Evolutionary conservation across 2,329 filamentous ascomycete genomes (phyloP).

Genomic region (Penicillium sp.): DNA sequence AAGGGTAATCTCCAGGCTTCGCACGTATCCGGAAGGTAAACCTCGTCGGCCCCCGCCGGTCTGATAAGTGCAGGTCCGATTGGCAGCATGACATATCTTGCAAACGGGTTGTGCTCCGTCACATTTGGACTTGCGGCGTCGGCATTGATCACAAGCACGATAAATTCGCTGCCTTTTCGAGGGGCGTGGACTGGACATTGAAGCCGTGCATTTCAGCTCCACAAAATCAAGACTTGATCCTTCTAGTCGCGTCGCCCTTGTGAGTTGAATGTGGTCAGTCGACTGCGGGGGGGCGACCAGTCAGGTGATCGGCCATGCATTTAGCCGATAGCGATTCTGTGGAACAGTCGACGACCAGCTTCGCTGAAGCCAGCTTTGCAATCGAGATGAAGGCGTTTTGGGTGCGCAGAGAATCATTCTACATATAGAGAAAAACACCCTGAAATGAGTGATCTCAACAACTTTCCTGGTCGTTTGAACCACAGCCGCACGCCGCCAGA

Average conservation of each 20-base stretch:
- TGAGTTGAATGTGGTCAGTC: neutral
- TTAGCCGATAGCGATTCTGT: conserved; percentile 11
- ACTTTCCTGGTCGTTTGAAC: neutral
- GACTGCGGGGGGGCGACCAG: neutral
- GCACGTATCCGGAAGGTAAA: conserved; percentile 73
- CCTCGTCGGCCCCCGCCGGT: conserved; percentile 56
- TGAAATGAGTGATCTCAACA: neutral
- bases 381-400: neutral
- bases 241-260: neutral
- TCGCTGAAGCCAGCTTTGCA: neutral
- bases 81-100: conserved; percentile 55
- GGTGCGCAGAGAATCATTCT: neutral
- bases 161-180: conserved; percentile 40
- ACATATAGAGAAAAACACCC: neutral
- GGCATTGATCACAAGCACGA: conserved; percentile 66
- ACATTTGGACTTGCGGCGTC: conserved; percentile 67
- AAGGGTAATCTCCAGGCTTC: conserved; percentile 67
- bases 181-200: conserved; percentile 16
- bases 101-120: conserved; percentile 68
- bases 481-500: neutral
- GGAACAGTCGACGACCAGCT: neutral
- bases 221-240: neutral
- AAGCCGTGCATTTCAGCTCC: neutral
- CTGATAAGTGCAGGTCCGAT: conserved; percentile 23
- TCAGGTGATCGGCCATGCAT: conserved; percentile 19